phyloP scores from a whole-genome alignment of 139 green algal genomes.

The Chlamydomonas incerta region DNA sequence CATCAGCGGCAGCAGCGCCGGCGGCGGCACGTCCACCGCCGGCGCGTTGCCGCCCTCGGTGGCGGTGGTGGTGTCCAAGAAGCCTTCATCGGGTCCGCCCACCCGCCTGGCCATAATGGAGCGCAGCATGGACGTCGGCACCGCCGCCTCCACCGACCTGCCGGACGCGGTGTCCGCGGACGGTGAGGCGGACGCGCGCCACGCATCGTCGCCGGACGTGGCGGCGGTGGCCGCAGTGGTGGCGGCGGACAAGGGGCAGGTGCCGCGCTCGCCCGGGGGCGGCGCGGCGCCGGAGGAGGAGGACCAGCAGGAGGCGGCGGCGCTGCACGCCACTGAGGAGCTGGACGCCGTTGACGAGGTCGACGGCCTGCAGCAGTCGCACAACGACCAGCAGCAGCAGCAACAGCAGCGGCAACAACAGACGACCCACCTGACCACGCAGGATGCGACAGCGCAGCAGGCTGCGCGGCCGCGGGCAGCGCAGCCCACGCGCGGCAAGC shows the following conservation, averaged over 20 bases:
- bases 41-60: not conserved
- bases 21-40: not conserved
- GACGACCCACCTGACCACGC: too few species aligned
- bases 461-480: too few species aligned
- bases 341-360: not conserved
- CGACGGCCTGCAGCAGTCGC: not conserved
- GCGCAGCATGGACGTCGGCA: not conserved
- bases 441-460: too few species aligned
- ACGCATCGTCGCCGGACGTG: constrained; percentile 8
- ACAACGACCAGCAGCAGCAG: not conserved
- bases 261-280: constrained; percentile 14
- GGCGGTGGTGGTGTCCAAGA: not conserved
- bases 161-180: not conserved
- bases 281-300: not conserved
- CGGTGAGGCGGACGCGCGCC: constrained; percentile 7
- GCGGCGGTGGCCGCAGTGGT: not conserved
- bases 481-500: too few species aligned
- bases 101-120: not conserved
- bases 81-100: constrained; percentile 18
- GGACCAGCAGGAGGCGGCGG: not conserved
- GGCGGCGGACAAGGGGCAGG: not conserved
- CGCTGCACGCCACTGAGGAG: too few species aligned
- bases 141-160: not conserved
- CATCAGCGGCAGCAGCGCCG: not conserved
- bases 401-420: too few species aligned